Base-by-base conservation (phyloP, 129 eudicot genomes). In the Escallonia herrerae region DNA sequence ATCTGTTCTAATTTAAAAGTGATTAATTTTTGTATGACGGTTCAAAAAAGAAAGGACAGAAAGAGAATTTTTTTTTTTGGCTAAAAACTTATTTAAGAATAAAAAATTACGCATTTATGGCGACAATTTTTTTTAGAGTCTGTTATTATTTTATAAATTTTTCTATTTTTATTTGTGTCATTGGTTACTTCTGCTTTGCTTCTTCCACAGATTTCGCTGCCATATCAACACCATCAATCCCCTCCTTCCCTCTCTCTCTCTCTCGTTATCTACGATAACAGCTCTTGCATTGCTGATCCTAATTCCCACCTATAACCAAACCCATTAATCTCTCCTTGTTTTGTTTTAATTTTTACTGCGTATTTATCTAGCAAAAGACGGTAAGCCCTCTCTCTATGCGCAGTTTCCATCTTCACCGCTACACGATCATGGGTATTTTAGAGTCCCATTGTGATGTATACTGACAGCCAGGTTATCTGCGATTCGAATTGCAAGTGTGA, bases 121-220 rank as follows among this genome's bases (percentile, higher is more conserved):
- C 33, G 33, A 22, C 33, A 22, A 22, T 22, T 22, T 22, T 22
- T 22, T 22, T 22, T 22, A 22, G 33, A 22, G 33, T 22, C 33
- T 22, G 33, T 22, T 22, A 22, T 33, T 9, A 13, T 4, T 15
- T 46, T 69, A 5, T 22, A 15, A 53, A 44, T 11, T 11, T 8
- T 56, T 13, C 6, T 45, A 52, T 7, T 42, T 11, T 58, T 46
- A 47, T 37, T 43, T 44, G 39, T 68, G 60, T 59, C 66, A 63
- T 85, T 81, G 81, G 89, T 79, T 89, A 82, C 96, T 75, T 89
- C 94, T 81, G 77, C 89, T 75, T 63, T 78, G 78, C 84, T 75
- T 74, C 85, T 73, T 86, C 82, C 80, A 76, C 85, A 80, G 80
- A 86, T 76, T 72, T 83, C 65, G 76, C 77, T 75, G 73, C 67